Evolutionary conservation across 192 early-diverging fungal species (phyloP), one percentile per base, ranked within the genome.

Genomic region (Chytriomyces sp.): DNA sequence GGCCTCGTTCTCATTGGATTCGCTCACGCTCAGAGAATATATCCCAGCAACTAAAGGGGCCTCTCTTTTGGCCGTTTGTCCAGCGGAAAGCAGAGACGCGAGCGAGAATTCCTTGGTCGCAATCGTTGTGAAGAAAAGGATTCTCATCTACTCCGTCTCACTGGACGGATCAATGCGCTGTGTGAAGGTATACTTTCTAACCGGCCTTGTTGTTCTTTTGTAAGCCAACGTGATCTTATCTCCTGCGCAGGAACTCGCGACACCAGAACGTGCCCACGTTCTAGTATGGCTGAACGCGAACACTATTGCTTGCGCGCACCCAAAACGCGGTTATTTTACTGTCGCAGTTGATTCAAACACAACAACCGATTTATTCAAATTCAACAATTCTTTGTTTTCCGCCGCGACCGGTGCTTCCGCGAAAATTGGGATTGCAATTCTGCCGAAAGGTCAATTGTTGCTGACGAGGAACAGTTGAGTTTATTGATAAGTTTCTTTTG

Each of bases 201-300:
- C 16, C 26, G 1, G 47, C 18, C 7, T 0, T 16, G 24, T 43
- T 8, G 16, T 70, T 57, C 50, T 28, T 45, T 64, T 75, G 35
- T 44, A 18, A 18, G 16, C 28, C 28, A 35, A 35, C 7, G n/a
- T 16, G 24, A 16, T 8, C 20, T 70, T 57, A 20, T 49, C 20
- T 64, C 69, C n/a, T 44, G 26, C 23, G 16, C 43, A 93, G 89
- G 93, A 94, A 78, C 84, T 91, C 67, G 65, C 84, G 43, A 82
- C 93, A 10, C 84, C 92, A 0, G 94, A 98, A 61, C 86, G 86
- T 23, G 87, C 95, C 43, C 82, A 85, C 48, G 85, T 92, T 11
- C 87, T 98, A 86, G 85, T 88, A 48, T 98, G 94, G 92, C 85
- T 93, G 18, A 87, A 91, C 2, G 82, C 86, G 0, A 88, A 86